phyloP scores from a whole-genome alignment of 371 early-diverging fungal genomes.

The Sanchytrium tribonematis region DNA sequence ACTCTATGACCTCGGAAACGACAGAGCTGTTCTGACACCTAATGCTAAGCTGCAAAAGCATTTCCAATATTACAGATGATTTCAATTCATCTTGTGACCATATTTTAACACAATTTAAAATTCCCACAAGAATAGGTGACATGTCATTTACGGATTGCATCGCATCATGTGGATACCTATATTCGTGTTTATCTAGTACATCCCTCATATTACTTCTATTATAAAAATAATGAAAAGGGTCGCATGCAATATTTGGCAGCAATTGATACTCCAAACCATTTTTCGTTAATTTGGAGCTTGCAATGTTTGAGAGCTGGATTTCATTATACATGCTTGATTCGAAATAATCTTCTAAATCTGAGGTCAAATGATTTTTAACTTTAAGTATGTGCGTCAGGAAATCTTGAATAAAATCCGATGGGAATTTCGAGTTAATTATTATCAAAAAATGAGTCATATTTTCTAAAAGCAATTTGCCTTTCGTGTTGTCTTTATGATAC shows the following conservation, averaged over 20 bases:
- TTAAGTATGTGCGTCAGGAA: neutral
- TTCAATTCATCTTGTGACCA: too few species aligned
- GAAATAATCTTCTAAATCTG: neutral
- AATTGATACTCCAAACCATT: neutral
- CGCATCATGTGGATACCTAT: too few species aligned
- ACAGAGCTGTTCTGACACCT: neutral
- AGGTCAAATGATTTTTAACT: neutral
- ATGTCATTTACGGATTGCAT: too few species aligned
- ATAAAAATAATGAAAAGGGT: neutral
- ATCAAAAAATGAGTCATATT: neutral
- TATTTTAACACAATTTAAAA: too few species aligned
- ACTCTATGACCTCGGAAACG: neutral
- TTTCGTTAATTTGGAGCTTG: neutral
- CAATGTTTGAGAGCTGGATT: too few species aligned
- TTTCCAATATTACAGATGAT: too few species aligned
- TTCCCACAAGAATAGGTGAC: too few species aligned
- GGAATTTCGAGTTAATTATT: neutral
- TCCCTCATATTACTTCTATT: neutral
- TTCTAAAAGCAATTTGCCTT: neutral
- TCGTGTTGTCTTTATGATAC: too few species aligned
- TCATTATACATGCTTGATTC: neutral
- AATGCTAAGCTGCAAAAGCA: neutral
- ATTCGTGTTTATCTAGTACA: neutral
- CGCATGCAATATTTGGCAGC: neutral
- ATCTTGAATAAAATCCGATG: neutral